Conservation (phyloP, 75 land plant genomes). For the Cupressus sempervirens region DNA sequence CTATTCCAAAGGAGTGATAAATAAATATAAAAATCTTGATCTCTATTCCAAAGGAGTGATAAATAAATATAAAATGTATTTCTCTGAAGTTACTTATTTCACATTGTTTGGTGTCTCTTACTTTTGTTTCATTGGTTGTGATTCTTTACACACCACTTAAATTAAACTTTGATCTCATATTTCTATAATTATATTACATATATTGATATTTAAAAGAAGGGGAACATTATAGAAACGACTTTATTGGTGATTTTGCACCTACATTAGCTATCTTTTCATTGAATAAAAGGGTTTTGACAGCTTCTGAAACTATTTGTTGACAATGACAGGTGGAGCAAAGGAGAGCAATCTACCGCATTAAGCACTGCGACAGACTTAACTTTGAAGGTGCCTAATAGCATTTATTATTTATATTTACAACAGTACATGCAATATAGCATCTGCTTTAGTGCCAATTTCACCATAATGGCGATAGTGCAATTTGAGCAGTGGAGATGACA, state of each 20-base stretch:
- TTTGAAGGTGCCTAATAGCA: conserved; percentile 54
- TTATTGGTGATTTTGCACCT: neutral
- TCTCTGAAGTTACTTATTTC: no score
- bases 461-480: neutral
- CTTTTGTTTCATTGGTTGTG: no score
- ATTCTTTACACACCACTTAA: no score
- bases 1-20: no score
- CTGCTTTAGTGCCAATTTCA: neutral
- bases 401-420: neutral
- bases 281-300: neutral
- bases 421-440: neutral
- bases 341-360: conserved; percentile 85
- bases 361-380: conserved; percentile 61
- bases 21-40: no score
- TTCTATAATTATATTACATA: no score
- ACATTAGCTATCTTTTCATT: neutral
- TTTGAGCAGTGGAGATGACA: neutral
- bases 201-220: no score
- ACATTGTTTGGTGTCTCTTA: no score
- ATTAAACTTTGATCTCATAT: no score
- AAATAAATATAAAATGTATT: no score
- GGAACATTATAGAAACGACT: neutral
- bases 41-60: no score
- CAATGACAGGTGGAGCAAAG: conserved; percentile 61
- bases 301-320: neutral